Base-by-base conservation (phyloP, 306 rosid genomes). In the Quercus suber region DNA sequence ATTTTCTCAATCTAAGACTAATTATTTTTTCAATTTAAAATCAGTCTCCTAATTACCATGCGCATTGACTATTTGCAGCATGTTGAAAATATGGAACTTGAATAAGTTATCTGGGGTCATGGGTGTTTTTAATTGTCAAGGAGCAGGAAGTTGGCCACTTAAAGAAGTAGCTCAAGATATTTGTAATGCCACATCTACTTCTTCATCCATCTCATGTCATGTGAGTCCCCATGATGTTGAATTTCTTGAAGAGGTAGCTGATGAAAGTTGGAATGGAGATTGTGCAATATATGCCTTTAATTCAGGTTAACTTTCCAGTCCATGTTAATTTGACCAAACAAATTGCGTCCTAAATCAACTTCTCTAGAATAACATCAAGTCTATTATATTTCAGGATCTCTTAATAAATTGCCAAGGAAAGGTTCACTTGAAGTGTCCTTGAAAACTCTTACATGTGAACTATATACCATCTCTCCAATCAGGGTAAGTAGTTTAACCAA, bases 51-150 rank as follows among this genome's bases (percentile, higher is more conserved):
- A 60, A 63, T n/a, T 35, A 19, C 65, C 15, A 71, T 35, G 37
- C 53, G 4, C 71, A 25, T 18, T 37, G 58, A 56, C 33, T 73
- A 31, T 73, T 37, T 83, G 71, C 88, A 91, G 92, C 76, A 35
- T 91, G 82, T 57, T 88, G 84, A 92, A 92, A 76, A 87, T 92
- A 71, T 89, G 97, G 94, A 92, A 88, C 86, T 57, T 92, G 84
- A 92, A 92, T 53, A 84, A 79, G 85, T 68, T 92, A 19, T 71
- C 86, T 1, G 97, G 97, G 68, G 82, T 89, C 45, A 10, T 89
- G 2, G 97, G 97, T 0, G 83, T 89, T 41, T 88, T 89, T 20
- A 92, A 92, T 76, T 92, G 94, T 90, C 97, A 92, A 85, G 92
- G 91, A 82, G 83, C 91, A 27, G 97, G 92, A 78, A 64, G 73